A percentile compares a stretch with the other conserved stretches of the same genome.
Evolutionary conservation across 2,329 filamentous ascomycete genomes (phyloP).

Genomic region (Hymenoscyphus salicellus): DNA sequence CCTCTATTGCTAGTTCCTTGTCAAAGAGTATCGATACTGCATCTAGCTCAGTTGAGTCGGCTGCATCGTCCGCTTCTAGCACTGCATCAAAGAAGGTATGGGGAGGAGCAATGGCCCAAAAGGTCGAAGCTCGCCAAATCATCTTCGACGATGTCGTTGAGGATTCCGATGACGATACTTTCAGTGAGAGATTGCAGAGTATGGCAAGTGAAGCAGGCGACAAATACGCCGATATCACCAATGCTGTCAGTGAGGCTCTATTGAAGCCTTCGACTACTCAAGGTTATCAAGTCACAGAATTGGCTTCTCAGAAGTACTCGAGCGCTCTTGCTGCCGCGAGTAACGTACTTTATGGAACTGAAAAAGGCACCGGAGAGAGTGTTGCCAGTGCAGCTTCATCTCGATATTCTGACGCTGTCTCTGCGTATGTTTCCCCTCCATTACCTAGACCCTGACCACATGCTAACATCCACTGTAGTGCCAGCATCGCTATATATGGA

Average conservation of each 20-base stretch:
- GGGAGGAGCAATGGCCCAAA: slow-evolving; percentile 38
- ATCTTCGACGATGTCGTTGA: slow-evolving; percentile 46
- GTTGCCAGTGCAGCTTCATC: slow-evolving; percentile 51
- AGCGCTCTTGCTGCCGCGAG: slow-evolving; percentile 56
- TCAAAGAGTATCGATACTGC: slow-evolving; percentile 34
- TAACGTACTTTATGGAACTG: slow-evolving; percentile 51
- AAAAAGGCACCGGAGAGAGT: slow-evolving; percentile 42
- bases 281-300: slow-evolving; percentile 47
- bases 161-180: slow-evolving; percentile 44
- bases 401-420: slow-evolving; percentile 55
- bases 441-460: slow-evolving; percentile 10
- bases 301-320: slow-evolving; percentile 55
- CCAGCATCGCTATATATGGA: slow-evolving; percentile 53
- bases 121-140: slow-evolving; percentile 50
- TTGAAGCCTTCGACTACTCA: slow-evolving; percentile 42
- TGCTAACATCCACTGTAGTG: slow-evolving; percentile 2
- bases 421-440: slow-evolving; percentile 45
- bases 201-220: slow-evolving; percentile 52
- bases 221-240: slow-evolving; percentile 51
- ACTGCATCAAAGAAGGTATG: slow-evolving; percentile 50
- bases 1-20: slow-evolving; percentile 35
- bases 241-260: slow-evolving; percentile 54
- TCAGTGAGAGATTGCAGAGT: slow-evolving; percentile 50
- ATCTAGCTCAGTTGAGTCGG: slow-evolving; percentile 29
- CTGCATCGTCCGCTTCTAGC: slow-evolving; percentile 28